Evolutionary conservation across 2,329 filamentous ascomycete genomes (phyloP).

Genomic region (Scedosporium apiospermum): DNA sequence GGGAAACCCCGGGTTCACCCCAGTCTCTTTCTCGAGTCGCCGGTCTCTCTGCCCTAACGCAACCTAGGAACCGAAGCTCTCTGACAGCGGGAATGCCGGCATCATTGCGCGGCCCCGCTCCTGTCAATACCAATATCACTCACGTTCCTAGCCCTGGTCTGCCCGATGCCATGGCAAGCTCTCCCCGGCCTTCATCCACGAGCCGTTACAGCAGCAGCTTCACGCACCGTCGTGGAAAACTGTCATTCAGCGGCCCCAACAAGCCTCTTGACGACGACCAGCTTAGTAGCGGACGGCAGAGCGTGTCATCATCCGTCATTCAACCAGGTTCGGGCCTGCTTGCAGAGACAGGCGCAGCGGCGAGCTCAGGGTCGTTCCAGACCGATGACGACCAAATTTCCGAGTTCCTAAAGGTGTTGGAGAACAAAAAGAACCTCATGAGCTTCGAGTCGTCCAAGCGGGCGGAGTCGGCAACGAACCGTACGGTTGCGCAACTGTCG

Average conservation of each 20-base stretch:
- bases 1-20: conserved; percentile 45
- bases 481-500: conserved; percentile 68
- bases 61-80: conserved; percentile 54
- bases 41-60: conserved; percentile 7
- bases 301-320: conserved; percentile 57
- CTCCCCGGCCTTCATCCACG: conserved; percentile 69
- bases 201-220: conserved; percentile 92
- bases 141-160: conserved; percentile 33
- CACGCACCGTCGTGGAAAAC: conserved; percentile 68
- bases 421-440: conserved; percentile 76
- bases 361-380: conserved; percentile 57
- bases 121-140: conserved; percentile 51
- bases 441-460: conserved; percentile 63
- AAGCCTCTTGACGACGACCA: conserved; percentile 62
- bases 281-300: conserved; percentile 71
- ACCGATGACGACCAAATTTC: conserved; percentile 88
- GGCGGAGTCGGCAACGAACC: conserved; percentile 61
- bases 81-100: conserved; percentile 68
- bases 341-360: conserved; percentile 56
- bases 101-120: conserved; percentile 56
- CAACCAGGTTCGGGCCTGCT: conserved; percentile 74
- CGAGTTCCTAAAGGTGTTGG: conserved; percentile 82
- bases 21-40: conserved; percentile 28
- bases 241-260: conserved; percentile 66
- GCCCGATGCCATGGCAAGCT: conserved; percentile 44